Evolutionary conservation across 208 protist species (phyloP).

Genomic region (Zelonia costaricensis): DNA sequence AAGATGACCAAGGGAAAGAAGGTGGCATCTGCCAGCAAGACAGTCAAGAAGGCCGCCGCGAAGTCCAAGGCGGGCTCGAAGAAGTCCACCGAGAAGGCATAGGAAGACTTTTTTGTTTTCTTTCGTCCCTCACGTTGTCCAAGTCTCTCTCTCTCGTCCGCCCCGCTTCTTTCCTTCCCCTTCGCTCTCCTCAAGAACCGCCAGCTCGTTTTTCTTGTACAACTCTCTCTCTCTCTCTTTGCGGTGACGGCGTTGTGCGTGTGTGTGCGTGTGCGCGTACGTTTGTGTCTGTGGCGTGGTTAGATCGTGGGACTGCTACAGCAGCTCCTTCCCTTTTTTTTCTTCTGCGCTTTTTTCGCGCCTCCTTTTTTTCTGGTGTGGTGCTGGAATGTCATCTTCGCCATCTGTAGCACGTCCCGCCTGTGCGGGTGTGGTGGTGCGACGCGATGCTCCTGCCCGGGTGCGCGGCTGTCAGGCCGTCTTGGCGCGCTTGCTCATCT

Average conservation of each 20-base stretch:
- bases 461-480: no score
- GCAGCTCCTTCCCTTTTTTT: neutral
- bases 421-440: no score
- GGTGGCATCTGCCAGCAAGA: constrained; percentile 25
- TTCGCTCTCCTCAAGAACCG: neutral
- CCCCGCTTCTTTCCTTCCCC: neutral
- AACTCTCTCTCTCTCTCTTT: neutral
- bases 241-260: neutral
- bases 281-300: no score
- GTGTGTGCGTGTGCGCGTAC: no score
- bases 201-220: neutral
- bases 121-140: neutral
- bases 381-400: no score
- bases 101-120: neutral
- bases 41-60: constrained; percentile 19
- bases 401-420: no score
- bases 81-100: neutral
- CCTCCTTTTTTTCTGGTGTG: no score
- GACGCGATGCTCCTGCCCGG: no score
- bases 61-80: constrained; percentile 1
- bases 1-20: constrained; percentile 34
- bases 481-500: no score
- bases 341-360: neutral
- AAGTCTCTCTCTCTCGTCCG: neutral
- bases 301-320: no score